Conservation (phyloP, 2,329 filamentous ascomycete genomes). For the Clarireedia sp. region DNA sequence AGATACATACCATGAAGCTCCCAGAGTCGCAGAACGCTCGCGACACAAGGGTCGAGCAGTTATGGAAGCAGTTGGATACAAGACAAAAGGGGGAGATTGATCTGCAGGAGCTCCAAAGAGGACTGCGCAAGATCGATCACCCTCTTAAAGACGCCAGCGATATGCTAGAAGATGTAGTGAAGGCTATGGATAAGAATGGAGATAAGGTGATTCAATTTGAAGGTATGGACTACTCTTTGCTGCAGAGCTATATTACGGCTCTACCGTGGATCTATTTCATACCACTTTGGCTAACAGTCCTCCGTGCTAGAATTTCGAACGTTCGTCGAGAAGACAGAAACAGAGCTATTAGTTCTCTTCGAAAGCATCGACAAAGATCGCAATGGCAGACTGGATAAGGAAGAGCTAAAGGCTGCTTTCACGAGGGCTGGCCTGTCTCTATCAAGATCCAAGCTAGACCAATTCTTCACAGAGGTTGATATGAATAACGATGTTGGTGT, state of each 20-base stretch:
- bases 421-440: slow-evolving; percentile 70
- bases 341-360: slow-evolving; percentile 75
- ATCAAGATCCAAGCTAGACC: slow-evolving; percentile 65
- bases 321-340: slow-evolving; percentile 83
- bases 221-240: slow-evolving; percentile 47
- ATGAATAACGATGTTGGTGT: slow-evolving; percentile 60
- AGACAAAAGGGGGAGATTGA: slow-evolving; percentile 73
- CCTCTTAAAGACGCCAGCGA: slow-evolving; percentile 88
- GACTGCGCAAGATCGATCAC: slow-evolving; percentile 82
- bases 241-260: neutral
- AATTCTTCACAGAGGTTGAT: slow-evolving; percentile 88
- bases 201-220: slow-evolving; percentile 89
- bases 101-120: slow-evolving; percentile 74
- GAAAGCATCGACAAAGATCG: slow-evolving; percentile 76
- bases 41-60: slow-evolving; percentile 71
- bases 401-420: slow-evolving; percentile 76
- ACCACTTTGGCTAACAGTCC: neutral
- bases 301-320: slow-evolving; percentile 65
- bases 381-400: slow-evolving; percentile 78
- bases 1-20: slow-evolving; percentile 9
- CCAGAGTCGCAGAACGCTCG: slow-evolving; percentile 67
- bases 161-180: slow-evolving; percentile 73
- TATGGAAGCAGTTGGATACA: slow-evolving; percentile 79
- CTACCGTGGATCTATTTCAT: too few relatives aligned
- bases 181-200: slow-evolving; percentile 74